These are phyloP conservation scores for Paramecium bursaria DNA, from an alignment of 73 alveolate genomes.

Conservation along the genomic window DNA sequence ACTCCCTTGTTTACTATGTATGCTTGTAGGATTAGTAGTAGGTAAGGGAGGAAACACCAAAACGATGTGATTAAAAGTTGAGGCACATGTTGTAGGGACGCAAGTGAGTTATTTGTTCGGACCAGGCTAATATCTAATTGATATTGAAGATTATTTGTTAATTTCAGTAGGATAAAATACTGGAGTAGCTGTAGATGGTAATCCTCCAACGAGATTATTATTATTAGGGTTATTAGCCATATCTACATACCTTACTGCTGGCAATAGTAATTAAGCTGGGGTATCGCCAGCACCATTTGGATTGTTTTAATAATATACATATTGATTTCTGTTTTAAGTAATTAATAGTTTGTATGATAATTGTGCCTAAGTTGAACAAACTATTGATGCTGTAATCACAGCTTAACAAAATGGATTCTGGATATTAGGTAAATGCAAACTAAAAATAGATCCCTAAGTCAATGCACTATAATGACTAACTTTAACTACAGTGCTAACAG, in stretches of 20 bases:
- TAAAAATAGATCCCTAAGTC: background rate
- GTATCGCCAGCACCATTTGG: slow-evolving; percentile 4
- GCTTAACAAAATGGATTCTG: slow-evolving; percentile 38
- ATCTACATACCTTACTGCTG: slow-evolving; percentile 27
- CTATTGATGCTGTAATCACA: background rate
- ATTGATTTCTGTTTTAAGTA: slow-evolving; percentile 30
- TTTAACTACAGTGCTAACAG: slow-evolving; percentile 31
- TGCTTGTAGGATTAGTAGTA: slow-evolving; percentile 22
- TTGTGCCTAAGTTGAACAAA: slow-evolving; percentile 9
- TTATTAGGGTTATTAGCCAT: slow-evolving; percentile 18
- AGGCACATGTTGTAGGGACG: too few relatives aligned
- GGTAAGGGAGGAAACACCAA: slow-evolving; percentile 41
- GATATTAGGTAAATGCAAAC: slow-evolving; percentile 44
- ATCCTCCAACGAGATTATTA: slow-evolving; percentile 37
- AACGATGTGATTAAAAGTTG: background rate
- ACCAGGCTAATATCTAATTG: slow-evolving; percentile 47
- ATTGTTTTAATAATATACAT: slow-evolving; percentile 36
- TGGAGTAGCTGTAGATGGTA: slow-evolving; percentile 46
- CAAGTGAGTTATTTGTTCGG: background rate
- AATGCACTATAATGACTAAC: slow-evolving; percentile 41
- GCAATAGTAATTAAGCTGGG: background rate
- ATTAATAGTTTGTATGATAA: background rate
- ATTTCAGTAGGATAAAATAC: slow-evolving; percentile 7
- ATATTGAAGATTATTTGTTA: slow-evolving; percentile 1
- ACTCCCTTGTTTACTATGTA: slow-evolving; percentile 44